These are phyloP conservation scores for Nannochloris sp. DNA, from an alignment of 139 green algal species.

Conservation along the genomic window DNA sequence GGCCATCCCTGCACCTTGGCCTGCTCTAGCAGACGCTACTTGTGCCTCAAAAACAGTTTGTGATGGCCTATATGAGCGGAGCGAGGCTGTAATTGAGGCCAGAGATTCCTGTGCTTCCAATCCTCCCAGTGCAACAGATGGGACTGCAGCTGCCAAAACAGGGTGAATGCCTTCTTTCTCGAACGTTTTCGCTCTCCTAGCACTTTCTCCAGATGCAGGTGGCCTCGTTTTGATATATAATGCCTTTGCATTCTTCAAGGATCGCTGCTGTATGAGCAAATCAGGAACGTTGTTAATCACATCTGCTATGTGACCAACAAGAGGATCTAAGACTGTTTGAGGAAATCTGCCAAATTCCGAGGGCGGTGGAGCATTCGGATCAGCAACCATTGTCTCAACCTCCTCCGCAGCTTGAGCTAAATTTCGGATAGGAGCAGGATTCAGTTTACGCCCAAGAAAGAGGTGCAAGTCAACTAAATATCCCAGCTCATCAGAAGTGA, in stretches of 20 bases:
- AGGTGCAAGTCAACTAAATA: constrained; percentile 95
- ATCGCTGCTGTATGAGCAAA: constrained; percentile 28
- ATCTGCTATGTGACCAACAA: constrained; percentile 49
- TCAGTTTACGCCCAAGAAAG: constrained; percentile 68
- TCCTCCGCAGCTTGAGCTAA: constrained; percentile 25
- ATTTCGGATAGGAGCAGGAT: constrained; percentile 26
- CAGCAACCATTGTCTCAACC: not conserved
- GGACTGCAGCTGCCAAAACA: constrained; percentile 53
- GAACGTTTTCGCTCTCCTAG: constrained; percentile 51
- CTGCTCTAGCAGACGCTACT: constrained; percentile 35
- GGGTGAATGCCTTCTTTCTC: constrained; percentile 62
- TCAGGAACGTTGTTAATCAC: constrained; percentile 35
- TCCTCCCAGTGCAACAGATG: constrained; percentile 18
- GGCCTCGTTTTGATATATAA: constrained; percentile 87
- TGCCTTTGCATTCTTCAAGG: constrained; percentile 64
- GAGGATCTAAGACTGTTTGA: constrained; percentile 49
- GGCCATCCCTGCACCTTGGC: constrained; percentile 18
- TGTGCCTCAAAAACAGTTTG: constrained; percentile 82
- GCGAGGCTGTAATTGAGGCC: constrained; percentile 52
- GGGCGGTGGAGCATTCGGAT: not conserved
- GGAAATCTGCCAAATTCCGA: constrained; percentile 60
- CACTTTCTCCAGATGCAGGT: constrained; percentile 54
- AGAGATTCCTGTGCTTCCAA: constrained; percentile 48
- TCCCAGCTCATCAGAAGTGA: constrained; percentile 55
- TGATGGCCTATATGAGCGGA: constrained; percentile 67